Conservation (phyloP, 345 rosid species). For the Dovyalis caffra region DNA sequence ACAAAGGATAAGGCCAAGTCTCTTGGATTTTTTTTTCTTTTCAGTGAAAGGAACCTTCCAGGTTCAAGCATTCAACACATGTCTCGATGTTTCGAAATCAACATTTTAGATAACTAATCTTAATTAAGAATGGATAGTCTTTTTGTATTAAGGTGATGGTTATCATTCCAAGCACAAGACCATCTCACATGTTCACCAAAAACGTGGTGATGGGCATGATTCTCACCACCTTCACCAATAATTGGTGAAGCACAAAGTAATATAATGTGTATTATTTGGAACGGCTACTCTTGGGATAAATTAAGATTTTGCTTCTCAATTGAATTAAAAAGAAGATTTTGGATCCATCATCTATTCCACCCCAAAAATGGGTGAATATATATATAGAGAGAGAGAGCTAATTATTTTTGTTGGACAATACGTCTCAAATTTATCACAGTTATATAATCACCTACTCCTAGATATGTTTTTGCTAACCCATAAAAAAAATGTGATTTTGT, state of each 20-base stretch:
- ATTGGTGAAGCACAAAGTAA: slow-evolving; percentile 15
- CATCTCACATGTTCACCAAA: slow-evolving; percentile 12
- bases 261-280: background rate
- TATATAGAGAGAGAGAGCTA: too few relatives aligned
- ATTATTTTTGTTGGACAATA: too few relatives aligned
- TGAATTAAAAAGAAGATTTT: background rate
- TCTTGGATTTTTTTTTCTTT: background rate
- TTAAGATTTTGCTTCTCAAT: background rate
- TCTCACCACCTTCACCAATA: slow-evolving; percentile 26
- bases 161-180: slow-evolving; percentile 8
- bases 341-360: background rate
- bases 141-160: background rate
- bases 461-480: too few relatives aligned
- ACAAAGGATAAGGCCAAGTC: slow-evolving; percentile 6
- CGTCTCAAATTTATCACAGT: too few relatives aligned
- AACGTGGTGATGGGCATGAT: slow-evolving; percentile 19
- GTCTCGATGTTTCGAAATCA: background rate
- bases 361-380: background rate
- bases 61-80: background rate
- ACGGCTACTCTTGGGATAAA: background rate
- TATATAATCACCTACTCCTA: too few relatives aligned
- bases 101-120: background rate
- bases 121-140: background rate
- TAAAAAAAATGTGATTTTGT: too few relatives aligned
- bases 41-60: slow-evolving; percentile 1